A percentile compares a stretch with the other conserved stretches of the same genome.
Evolutionary conservation across 2,329 filamentous ascomycete species (phyloP).

Genomic region (Fusarium nelsonii): DNA sequence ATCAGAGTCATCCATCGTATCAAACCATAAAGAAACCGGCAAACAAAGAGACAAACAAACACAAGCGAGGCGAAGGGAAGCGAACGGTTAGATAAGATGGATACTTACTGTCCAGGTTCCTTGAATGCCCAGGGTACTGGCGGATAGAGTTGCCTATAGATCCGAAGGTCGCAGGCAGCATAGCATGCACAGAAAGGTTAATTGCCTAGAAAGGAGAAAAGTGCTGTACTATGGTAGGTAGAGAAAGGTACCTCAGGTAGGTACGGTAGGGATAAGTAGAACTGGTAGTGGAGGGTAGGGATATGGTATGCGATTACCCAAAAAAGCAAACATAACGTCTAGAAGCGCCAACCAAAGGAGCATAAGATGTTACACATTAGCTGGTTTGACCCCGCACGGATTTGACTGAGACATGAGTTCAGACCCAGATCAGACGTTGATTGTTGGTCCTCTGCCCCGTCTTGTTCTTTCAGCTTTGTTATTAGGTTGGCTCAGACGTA

Average conservation of each 20-base stretch:
- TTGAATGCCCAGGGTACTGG: too few species aligned
- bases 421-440: neutral
- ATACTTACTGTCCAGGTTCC: too few species aligned
- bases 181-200: too few species aligned
- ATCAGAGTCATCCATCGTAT: neutral
- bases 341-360: neutral
- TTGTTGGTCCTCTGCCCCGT: too few species aligned
- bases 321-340: neutral
- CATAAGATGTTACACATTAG: neutral
- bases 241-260: neutral
- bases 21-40: neutral
- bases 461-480: neutral
- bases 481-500: neutral
- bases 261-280: neutral
- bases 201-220: too few species aligned
- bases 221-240: too few species aligned
- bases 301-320: neutral
- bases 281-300: neutral
- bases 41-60: neutral
- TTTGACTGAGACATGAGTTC: slow-evolving; percentile 4
- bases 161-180: too few species aligned
- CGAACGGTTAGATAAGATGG: too few species aligned
- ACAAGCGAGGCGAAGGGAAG: neutral
- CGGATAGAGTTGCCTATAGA: too few species aligned
- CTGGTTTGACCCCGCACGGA: neutral